A percentile compares a stretch with the other conserved stretches of the same genome.
phyloP scores from a whole-genome alignment of 805 yeast species.

The Ogataea trehalophila region DNA sequence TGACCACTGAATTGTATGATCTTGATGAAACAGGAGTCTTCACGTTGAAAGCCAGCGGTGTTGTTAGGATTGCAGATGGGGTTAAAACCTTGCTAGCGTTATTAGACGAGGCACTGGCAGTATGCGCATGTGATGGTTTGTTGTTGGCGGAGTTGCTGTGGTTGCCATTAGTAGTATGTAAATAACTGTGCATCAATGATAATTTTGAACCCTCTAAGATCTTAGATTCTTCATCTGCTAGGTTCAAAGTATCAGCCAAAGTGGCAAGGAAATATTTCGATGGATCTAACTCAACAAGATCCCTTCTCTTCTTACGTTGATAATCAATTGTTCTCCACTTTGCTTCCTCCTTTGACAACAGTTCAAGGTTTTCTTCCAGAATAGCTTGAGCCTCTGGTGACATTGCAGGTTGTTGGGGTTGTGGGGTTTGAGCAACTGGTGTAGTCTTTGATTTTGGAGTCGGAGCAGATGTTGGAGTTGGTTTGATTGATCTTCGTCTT shows the following conservation, averaged over 20 bases:
- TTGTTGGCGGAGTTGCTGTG: background rate
- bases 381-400: constrained; percentile 28
- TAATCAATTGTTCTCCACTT: constrained; percentile 30
- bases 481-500: constrained; percentile 19
- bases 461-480: constrained; percentile 6
- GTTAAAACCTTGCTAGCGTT: constrained; percentile 23
- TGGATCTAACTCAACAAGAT: constrained; percentile 41
- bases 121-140: background rate
- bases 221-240: constrained; percentile 35
- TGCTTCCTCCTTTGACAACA: constrained; percentile 26
- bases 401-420: constrained; percentile 5
- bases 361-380: constrained; percentile 27
- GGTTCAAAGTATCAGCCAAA: constrained; percentile 44
- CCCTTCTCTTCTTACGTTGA: constrained; percentile 41
- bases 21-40: constrained; percentile 41
- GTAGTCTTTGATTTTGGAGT: constrained; percentile 15
- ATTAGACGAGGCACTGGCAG: background rate
- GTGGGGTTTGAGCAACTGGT: constrained; percentile 10
- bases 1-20: constrained; percentile 12
- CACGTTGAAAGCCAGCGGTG: constrained; percentile 32
- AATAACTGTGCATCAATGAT: background rate
- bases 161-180: constrained; percentile 2
- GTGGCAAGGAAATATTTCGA: constrained; percentile 46
- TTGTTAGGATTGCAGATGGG: constrained; percentile 36
- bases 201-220: constrained; percentile 20